Evolutionary conservation across 352 stramenopile genomes (phyloP), one percentile per base, ranked within the genome.

Genomic region (Phytophthora megakarya): DNA sequence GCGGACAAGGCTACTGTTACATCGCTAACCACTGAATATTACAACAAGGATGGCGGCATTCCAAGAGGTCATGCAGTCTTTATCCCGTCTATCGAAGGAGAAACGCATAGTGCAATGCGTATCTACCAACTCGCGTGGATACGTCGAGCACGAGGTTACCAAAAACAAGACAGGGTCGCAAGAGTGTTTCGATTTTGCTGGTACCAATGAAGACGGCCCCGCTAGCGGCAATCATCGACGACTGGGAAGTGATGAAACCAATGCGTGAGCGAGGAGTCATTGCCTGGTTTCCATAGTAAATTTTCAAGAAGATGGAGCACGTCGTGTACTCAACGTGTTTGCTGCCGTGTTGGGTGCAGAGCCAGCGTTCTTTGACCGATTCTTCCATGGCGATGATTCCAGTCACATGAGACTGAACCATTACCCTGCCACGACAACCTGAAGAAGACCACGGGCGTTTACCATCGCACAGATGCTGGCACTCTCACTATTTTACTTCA

Each of bases 111-210:
- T 96, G 50, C 88, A 53, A 19, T 95, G 89, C 66, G 83, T 16
- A 42, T 71, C 57, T 23, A 74, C 61, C 28, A 98, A 98, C 76
- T 80, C 91, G 28, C 78, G 92, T 55, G 94, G 94, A 23, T 98
- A 89, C 67, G 98, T 97, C 73, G 89, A 98, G 54, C 81, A 97
- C 61, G 94, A 98, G 61, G 73, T 98, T 33, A 98, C 49, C 16
- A 57, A 57, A 35, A 57, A 47, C 49, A 57, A 57, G 23, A 47
- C 16, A 23, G 49, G 47, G 91, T 97, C 87, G 84, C 98, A 98
- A 55, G 81, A 97, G 62, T 74, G 65, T 10, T 75, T 97, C 18
- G 92, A 97, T 77, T 78, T 78, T 50, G 67, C 67, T 32, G 73
- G 75, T 2, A 60, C 16, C 2, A 69, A 76, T 15, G 78, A 87